Evolutionary conservation across 2,329 filamentous ascomycete genomes (phyloP).

Genomic region (Blastomyces silverae): DNA sequence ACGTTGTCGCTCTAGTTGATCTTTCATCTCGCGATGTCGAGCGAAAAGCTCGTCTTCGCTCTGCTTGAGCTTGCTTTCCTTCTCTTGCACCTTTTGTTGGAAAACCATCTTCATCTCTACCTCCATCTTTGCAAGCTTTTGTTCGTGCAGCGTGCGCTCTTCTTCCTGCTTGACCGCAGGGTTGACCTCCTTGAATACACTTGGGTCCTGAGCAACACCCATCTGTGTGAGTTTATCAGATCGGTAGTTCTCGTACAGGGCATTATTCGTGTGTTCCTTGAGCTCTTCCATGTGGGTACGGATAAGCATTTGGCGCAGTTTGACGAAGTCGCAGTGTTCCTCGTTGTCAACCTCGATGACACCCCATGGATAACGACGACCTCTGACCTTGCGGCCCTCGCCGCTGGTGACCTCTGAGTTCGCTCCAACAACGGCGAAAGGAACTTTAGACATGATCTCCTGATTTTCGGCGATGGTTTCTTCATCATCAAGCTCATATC

Average conservation of each 20-base stretch:
- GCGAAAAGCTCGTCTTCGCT: conserved; percentile 98
- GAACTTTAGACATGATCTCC: conserved; percentile 99
- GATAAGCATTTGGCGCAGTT: conserved; percentile 99
- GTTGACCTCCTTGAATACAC: conserved; percentile 99
- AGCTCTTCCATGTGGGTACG: conserved; percentile 99
- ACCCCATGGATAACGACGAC: conserved; percentile 95
- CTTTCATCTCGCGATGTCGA: conserved; percentile 99
- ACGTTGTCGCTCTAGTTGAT: conserved; percentile 93
- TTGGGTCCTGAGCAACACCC: conserved; percentile 97
- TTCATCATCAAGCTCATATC: conserved; percentile 97
- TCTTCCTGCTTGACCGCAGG: conserved; percentile 99
- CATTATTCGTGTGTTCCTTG: conserved; percentile 99
- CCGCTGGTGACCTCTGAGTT: conserved; percentile 87
- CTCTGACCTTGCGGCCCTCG: conserved; percentile 91
- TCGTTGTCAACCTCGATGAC: conserved; percentile 99
- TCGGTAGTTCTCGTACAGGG: conserved; percentile 98
- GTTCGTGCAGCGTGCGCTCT: conserved; percentile 94
- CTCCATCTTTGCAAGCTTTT: conserved; percentile 99
- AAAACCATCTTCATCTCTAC: conserved; percentile 99
- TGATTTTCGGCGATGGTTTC: conserved; percentile 99
- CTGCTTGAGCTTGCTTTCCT: conserved; percentile 99
- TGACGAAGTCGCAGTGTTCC: conserved; percentile 99
- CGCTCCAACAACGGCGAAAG: conserved; percentile 94
- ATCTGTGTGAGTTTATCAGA: conserved; percentile 98
- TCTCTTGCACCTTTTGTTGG: conserved; percentile 99